These are phyloP conservation scores for Pilobolus umbonatus DNA, from an alignment of 192 early-diverging fungal species.

Conservation along the genomic window DNA sequence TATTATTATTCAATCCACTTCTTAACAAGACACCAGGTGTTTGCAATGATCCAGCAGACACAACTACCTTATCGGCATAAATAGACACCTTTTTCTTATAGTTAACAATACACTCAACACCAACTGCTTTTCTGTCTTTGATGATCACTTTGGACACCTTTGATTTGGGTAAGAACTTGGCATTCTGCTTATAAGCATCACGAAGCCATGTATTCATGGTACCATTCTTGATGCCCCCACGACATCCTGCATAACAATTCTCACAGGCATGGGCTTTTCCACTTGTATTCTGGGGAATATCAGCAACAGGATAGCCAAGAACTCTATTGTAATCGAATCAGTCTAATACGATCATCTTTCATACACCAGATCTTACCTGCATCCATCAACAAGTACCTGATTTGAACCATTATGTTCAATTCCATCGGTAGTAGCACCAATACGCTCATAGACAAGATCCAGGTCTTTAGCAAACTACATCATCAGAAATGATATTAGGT, in stretches of 20 bases:
- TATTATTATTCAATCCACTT: slow-evolving; percentile 61
- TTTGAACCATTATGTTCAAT: slow-evolving; percentile 65
- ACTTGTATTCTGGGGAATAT: slow-evolving; percentile 67
- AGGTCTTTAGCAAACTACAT: slow-evolving; percentile 39
- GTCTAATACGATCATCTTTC: neutral
- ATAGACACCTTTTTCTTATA: slow-evolving; percentile 34
- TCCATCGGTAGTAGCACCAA: slow-evolving; percentile 47
- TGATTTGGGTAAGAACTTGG: slow-evolving; percentile 54
- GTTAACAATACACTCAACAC: slow-evolving; percentile 40
- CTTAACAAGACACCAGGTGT: slow-evolving; percentile 58
- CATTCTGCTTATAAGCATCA: slow-evolving; percentile 60
- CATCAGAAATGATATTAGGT: neutral
- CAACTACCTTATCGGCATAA: slow-evolving; percentile 52
- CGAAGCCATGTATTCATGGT: slow-evolving; percentile 60
- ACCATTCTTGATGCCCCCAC: slow-evolving; percentile 66
- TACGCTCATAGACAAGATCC: slow-evolving; percentile 50
- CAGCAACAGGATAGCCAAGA: slow-evolving; percentile 51
- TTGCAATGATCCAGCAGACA: slow-evolving; percentile 59
- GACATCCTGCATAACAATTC: slow-evolving; percentile 67
- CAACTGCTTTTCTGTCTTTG: slow-evolving; percentile 48
- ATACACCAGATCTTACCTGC: slow-evolving; percentile 31
- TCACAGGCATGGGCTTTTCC: slow-evolving; percentile 51
- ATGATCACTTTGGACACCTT: slow-evolving; percentile 54
- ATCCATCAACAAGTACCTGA: slow-evolving; percentile 60
- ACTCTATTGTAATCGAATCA: slow-evolving; percentile 16